Percentiles rank a stretch among this genome's conserved stretches.
These are phyloP conservation scores for Sugiyamaella marilandica DNA, from an alignment of 805 yeast species.

Conservation along the genomic window DNA sequence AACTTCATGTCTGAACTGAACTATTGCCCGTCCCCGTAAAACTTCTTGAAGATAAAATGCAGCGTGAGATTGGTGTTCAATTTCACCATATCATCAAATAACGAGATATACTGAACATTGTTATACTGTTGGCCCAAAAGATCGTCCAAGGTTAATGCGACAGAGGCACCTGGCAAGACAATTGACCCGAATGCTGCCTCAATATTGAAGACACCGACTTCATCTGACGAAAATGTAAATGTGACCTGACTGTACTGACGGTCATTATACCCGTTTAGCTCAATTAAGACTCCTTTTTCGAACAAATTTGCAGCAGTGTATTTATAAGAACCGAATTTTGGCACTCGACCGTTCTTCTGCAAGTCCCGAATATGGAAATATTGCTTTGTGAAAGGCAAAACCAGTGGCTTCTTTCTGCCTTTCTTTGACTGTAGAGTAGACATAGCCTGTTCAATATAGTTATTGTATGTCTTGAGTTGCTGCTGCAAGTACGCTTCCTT, in stretches of 20 bases:
- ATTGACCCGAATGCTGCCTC: conserved; percentile 66
- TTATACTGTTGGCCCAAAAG: conserved; percentile 72
- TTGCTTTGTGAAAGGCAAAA: conserved; percentile 61
- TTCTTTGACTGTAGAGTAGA: conserved; percentile 43
- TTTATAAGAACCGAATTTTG: conserved; percentile 72
- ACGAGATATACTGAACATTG: conserved; percentile 45
- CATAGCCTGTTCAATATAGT: conserved; percentile 49
- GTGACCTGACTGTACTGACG: conserved; percentile 59
- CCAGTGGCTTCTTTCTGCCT: conserved; percentile 27
- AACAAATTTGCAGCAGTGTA: conserved; percentile 69
- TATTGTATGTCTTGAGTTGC: conserved; percentile 41
- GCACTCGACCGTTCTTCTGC: conserved; percentile 59
- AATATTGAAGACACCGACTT: conserved; percentile 64
- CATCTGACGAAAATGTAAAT: conserved; percentile 71
- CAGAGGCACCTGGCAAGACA: conserved; percentile 50
- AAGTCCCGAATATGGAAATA: conserved; percentile 70
- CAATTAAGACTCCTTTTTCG: conserved; percentile 65
- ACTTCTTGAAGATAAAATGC: conserved; percentile 67
- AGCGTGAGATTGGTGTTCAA: conserved; percentile 66
- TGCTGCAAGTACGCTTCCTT: conserved; percentile 42
- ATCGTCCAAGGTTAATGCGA: conserved; percentile 62
- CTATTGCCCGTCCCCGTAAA: conserved; percentile 47
- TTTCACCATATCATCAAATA: conserved; percentile 64
- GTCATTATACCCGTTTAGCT: conserved; percentile 48
- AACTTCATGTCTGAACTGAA: too few species aligned